Percentiles rank a stretch among this genome's conserved stretches.
phyloP scores from a whole-genome alignment of 2,329 filamentous ascomycete genomes.

The Cordyceps sp. region DNA sequence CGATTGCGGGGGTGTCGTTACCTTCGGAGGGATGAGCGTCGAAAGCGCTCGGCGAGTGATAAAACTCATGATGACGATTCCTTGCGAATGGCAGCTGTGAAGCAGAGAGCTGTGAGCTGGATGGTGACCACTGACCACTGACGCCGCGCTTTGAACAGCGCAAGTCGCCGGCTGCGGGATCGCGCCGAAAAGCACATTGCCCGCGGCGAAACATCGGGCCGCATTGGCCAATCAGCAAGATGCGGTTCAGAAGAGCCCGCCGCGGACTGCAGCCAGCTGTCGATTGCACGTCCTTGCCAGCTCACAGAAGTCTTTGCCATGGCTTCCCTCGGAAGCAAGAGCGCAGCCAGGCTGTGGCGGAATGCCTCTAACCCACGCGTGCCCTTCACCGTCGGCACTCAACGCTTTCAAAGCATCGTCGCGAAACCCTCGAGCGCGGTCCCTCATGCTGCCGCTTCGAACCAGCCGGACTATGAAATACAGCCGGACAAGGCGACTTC shows the following conservation, averaged over 20 bases:
- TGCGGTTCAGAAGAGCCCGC: too few relatives aligned
- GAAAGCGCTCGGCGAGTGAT: conserved; percentile 81
- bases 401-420: conserved; percentile 37
- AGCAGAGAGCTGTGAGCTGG: conserved; percentile 7
- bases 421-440: conserved; percentile 23
- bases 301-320: conserved; percentile 26
- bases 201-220: too few relatives aligned
- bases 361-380: conserved; percentile 21
- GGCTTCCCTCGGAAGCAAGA: conserved; percentile 47
- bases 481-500: conserved; percentile 80
- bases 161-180: too few relatives aligned
- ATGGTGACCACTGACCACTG: too few relatives aligned
- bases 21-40: conserved; percentile 98
- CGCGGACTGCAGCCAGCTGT: too few relatives aligned
- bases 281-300: too few relatives aligned
- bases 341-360: conserved; percentile 34
- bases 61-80: conserved; percentile 67
- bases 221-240: too few relatives aligned
- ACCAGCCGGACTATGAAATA: conserved; percentile 68
- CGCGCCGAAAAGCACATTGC: too few relatives aligned
- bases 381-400: conserved; percentile 24
- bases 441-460: conserved; percentile 24
- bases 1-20: conserved; percentile 19
- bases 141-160: too few relatives aligned
- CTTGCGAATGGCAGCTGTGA: conserved; percentile 7